Evolutionary conservation across 208 protist species (phyloP), one percentile per base, ranked within the genome.

Genomic region (Strigomonas culicis): DNA sequence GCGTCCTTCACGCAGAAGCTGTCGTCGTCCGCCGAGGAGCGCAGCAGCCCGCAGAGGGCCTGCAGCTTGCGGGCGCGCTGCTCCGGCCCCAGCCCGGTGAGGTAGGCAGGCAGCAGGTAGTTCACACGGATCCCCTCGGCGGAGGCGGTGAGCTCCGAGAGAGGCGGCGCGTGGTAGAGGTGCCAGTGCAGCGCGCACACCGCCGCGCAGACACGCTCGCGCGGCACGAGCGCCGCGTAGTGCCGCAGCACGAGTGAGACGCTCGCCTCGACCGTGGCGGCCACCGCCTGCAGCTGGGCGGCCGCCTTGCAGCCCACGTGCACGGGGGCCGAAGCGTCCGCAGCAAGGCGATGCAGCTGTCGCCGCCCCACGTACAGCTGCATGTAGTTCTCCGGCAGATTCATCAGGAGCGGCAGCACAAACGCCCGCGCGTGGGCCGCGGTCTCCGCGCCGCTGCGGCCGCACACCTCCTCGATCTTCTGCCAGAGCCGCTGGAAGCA

Each of bases 171-270:
- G 39, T 6, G 8, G 36, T 41, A 41, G 49, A 76, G 47, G 70
- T 57, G 69, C 60, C 77, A 83, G 41, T 75, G 67, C 15, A 83
- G 63, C 13, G 70, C 66, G 6, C 46, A 24, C 13, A 55, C 46
- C 1, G 73, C 66, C 2, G 81, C 52, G n/a, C 70, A 49, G 7
- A 70, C 72, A 47, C 76, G 80, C 55, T 84, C 73, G 15, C 70
- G 66, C 32, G 75, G 63, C 11, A 65, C 25, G 10, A 90, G 63
- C 43, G 17, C 28, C 15, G 15, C 49, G 32, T 75, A 77, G 52
- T 75, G 47, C 17, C 75, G 73, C 7, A 84, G 68, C 32, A 80
- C n/a, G 30, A 84, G 24, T 0, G 74, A 34, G 34, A 60, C 43
- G 19, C 36, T 27, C 11, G 44, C 58, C 52, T 69, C 66, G 0